These are phyloP conservation scores for Melampsora medusae DNA, from an alignment of 1,284 basidiomycete species.

Conservation along the genomic window DNA sequence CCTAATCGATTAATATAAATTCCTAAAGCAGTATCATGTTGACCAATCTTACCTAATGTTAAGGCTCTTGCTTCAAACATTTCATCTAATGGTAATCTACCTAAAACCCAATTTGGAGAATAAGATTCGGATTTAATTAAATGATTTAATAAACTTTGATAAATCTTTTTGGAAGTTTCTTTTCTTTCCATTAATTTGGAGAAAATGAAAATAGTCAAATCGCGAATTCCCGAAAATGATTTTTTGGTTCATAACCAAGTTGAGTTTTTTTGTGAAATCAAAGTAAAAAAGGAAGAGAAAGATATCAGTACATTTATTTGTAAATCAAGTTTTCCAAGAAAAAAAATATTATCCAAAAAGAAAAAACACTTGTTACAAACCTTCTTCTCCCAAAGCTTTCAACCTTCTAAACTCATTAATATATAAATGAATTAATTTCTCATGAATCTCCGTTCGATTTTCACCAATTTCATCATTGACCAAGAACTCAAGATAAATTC, in stretches of 20 bases:
- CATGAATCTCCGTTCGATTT: constrained; percentile 65
- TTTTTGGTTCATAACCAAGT: too few relatives aligned
- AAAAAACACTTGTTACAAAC: constrained; percentile 56
- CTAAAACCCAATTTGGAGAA: constrained; percentile 75
- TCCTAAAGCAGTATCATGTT: constrained; percentile 87
- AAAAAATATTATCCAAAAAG: background rate
- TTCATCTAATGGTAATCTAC: constrained; percentile 71
- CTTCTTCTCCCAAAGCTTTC: constrained; percentile 63
- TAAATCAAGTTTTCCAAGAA: background rate
- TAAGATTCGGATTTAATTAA: constrained; percentile 71
- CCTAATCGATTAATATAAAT: constrained; percentile 83
- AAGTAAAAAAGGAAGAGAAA: background rate
- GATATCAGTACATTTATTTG: too few relatives aligned
- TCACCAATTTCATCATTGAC: constrained; percentile 67
- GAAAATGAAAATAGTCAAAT: too few relatives aligned
- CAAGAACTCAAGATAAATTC: constrained; percentile 81
- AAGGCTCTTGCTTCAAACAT: constrained; percentile 84
- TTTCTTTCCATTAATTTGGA: constrained; percentile 5
- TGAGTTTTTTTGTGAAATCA: background rate
- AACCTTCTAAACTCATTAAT: constrained; percentile 63
- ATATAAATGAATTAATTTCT: constrained; percentile 82
- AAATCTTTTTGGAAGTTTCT: constrained; percentile 58
- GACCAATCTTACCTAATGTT: constrained; percentile 79
- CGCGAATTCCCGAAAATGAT: too few relatives aligned
- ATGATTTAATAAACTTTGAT: constrained; percentile 72